phyloP scores from a whole-genome alignment of 129 eudicot species.

The Smallanthus sonchifolius region DNA sequence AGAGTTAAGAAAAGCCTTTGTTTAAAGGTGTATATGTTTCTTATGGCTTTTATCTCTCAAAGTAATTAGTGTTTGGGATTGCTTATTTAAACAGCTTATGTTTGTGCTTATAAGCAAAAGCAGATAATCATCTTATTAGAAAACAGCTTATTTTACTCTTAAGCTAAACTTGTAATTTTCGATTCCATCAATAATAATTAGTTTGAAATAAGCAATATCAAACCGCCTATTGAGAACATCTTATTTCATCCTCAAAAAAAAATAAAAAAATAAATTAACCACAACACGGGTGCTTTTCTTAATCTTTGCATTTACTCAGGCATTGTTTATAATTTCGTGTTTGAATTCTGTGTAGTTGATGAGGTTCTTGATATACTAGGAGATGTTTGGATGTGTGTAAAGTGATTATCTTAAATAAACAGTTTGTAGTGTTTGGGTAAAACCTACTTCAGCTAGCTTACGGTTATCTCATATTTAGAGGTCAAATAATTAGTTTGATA shows the following conservation, averaged over 20 bases:
- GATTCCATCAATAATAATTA: not conserved
- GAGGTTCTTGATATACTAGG: not conserved
- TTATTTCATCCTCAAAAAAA: not conserved
- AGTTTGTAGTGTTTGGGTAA: not conserved
- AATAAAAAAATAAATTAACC: no score
- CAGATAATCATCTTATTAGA: not conserved
- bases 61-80: not conserved
- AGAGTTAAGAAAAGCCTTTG: not conserved
- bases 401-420: not conserved
- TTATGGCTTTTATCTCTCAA: not conserved
- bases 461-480: not conserved
- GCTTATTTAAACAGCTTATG: not conserved
- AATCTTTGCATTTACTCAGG: not conserved
- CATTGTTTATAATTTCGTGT: not conserved
- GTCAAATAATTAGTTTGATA: not conserved
- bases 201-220: not conserved
- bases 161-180: not conserved
- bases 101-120: not conserved
- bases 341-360: not conserved
- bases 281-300: not conserved
- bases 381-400: not conserved
- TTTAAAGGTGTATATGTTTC: not conserved
- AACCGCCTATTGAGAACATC: not conserved
- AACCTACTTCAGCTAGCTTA: not conserved
- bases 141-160: not conserved